Percentiles rank a stretch among this genome's conserved stretches.
Evolutionary conservation across 257 asterid genomes (phyloP).

Genomic region (Gentiana macrophylla): DNA sequence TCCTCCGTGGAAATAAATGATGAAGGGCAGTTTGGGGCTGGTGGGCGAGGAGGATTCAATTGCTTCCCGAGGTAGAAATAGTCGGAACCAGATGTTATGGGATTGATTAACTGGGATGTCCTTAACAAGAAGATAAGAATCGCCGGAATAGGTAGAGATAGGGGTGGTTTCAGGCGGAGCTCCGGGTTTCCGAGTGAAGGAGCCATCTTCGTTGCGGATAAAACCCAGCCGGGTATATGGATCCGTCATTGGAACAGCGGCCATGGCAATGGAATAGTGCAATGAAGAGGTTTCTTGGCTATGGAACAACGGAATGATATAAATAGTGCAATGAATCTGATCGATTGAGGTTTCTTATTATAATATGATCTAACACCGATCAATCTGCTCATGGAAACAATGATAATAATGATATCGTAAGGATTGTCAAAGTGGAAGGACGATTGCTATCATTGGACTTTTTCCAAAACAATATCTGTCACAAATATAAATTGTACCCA

Average conservation of each 20-base stretch:
- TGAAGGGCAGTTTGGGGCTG: slow-evolving; percentile 14
- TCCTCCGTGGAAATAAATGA: slow-evolving; percentile 21
- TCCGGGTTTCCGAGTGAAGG: slow-evolving; percentile 8
- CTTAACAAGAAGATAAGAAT: slow-evolving; percentile 3
- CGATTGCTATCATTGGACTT: no score
- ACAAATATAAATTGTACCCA: no score
- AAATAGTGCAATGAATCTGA: no score
- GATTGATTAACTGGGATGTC: slow-evolving; percentile 18
- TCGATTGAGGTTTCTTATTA: no score
- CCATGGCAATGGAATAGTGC: background rate
- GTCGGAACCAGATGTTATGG: slow-evolving; percentile 11
- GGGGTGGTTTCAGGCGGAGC: background rate
- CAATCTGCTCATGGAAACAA: no score
- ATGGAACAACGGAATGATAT: no score
- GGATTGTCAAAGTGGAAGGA: no score
- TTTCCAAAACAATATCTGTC: no score
- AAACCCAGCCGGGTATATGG: slow-evolving; percentile 14
- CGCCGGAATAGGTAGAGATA: background rate
- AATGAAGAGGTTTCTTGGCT: background rate
- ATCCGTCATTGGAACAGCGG: slow-evolving; percentile 8
- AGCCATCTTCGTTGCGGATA: slow-evolving; percentile 12
- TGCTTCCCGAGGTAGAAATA: slow-evolving; percentile 1
- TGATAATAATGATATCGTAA: no score
- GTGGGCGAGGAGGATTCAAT: background rate
- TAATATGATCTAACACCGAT: no score